These are phyloP conservation scores for Cutaneotrichosporon daszewskae DNA, from an alignment of 1,284 basidiomycete species.

Conservation along the genomic window DNA sequence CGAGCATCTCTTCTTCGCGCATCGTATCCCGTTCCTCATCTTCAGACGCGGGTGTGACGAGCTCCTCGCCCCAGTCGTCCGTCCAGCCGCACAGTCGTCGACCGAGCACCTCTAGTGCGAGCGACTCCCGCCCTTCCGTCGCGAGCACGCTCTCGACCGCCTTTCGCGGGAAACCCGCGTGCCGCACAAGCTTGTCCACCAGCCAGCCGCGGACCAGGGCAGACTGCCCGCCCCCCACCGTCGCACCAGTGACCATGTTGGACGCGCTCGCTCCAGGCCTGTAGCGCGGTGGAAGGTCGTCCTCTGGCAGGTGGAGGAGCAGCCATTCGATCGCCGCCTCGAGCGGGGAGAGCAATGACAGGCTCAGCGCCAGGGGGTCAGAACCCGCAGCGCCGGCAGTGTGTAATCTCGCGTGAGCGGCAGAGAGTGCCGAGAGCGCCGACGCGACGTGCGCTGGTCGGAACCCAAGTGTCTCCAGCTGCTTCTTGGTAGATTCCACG, in stretches of 20 bases:
- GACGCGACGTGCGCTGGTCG: constrained; percentile 47
- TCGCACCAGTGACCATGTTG: constrained; percentile 55
- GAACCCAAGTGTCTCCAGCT: constrained; percentile 48
- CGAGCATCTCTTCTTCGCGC: constrained; percentile 67
- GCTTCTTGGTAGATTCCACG: constrained; percentile 24
- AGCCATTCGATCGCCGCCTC: constrained; percentile 52
- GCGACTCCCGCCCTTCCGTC: constrained; percentile 34
- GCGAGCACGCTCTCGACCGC: constrained; percentile 58
- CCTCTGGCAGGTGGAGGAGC: constrained; percentile 53
- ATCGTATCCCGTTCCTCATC: constrained; percentile 53
- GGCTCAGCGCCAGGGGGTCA: constrained; percentile 46
- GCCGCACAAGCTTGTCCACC: constrained; percentile 72
- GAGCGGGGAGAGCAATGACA: constrained; percentile 53
- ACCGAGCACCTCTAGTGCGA: constrained; percentile 45
- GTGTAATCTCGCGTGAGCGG: constrained; percentile 39
- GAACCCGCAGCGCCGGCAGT: constrained; percentile 1
- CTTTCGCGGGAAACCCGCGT: constrained; percentile 75
- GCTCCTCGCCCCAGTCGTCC: constrained; percentile 47
- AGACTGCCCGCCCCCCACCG: constrained; percentile 53
- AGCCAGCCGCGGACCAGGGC: constrained; percentile 74
- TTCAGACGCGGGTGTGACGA: constrained; percentile 50
- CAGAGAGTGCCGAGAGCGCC: constrained; percentile 36
- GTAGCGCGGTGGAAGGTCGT: constrained; percentile 55
- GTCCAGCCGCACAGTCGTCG: constrained; percentile 47
- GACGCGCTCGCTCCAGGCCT: constrained; percentile 63